Conservation (phyloP, 2,329 filamentous ascomycete species). For the Polytolypa hystricis region DNA sequence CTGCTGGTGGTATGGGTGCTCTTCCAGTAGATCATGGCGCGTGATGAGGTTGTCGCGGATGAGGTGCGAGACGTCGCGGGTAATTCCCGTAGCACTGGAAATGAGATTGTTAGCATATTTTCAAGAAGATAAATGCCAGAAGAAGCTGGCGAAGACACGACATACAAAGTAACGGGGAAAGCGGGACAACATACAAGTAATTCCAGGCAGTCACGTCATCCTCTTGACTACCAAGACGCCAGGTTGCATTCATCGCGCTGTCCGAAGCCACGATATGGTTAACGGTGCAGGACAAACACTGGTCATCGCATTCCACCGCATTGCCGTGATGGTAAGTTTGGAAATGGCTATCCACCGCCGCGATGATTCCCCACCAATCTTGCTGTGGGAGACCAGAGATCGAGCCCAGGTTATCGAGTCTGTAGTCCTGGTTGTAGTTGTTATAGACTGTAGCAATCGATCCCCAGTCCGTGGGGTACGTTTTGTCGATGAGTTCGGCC, state of each 20-base stretch:
- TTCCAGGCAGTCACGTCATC: slow-evolving; percentile 22
- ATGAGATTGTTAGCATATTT: slow-evolving; percentile 14
- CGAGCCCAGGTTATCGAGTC: slow-evolving; percentile 31
- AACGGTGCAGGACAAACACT: slow-evolving; percentile 26
- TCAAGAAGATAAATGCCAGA: neutral
- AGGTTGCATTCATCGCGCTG: slow-evolving; percentile 20
- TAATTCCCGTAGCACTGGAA: slow-evolving; percentile 30
- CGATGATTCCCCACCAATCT: slow-evolving; percentile 34
- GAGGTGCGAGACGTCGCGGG: slow-evolving; percentile 31
- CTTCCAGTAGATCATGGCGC: slow-evolving; percentile 12
- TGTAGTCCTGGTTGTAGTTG: slow-evolving; percentile 28
- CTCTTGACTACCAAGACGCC: slow-evolving; percentile 25
- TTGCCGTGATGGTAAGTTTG: slow-evolving; percentile 28
- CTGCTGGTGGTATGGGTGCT: slow-evolving; percentile 1
- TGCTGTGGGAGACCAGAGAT: slow-evolving; percentile 31
- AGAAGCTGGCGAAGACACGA: neutral
- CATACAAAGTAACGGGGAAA: neutral
- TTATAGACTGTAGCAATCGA: slow-evolving; percentile 26
- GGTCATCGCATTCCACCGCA: slow-evolving; percentile 18
- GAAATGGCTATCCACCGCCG: slow-evolving; percentile 34
- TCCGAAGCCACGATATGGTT: slow-evolving; percentile 27
- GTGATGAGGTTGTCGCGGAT: slow-evolving; percentile 27
- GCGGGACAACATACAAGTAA: slow-evolving; percentile 27
- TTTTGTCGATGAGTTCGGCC: slow-evolving; percentile 26
- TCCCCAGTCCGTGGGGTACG: slow-evolving; percentile 30